These are phyloP conservation scores for Sporothrix schenckii DNA, from an alignment of 2,329 filamentous ascomycete species.

Conservation along the genomic window DNA sequence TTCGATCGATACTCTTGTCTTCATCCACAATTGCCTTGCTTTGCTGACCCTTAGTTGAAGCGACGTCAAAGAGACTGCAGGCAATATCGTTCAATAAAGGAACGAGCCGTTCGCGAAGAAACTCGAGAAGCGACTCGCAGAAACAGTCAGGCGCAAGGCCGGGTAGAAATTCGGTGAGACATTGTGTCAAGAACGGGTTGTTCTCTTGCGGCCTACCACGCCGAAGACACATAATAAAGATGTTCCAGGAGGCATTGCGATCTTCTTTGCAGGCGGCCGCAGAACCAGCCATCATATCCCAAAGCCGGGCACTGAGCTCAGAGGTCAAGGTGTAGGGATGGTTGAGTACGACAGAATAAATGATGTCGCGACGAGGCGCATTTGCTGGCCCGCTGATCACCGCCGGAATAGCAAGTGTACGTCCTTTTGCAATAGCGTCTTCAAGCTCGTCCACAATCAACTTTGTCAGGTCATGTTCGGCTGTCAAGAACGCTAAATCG, in stretches of 20 bases:
- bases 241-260: conserved; percentile 69
- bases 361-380: conserved; percentile 60
- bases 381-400: conserved; percentile 55
- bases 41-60: conserved; percentile 41
- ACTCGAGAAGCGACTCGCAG: conserved; percentile 64
- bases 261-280: conserved; percentile 62
- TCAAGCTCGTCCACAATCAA: conserved; percentile 68
- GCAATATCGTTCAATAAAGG: conserved; percentile 51
- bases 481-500: conserved; percentile 61
- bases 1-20: conserved; percentile 55
- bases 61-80: conserved; percentile 48
- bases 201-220: conserved; percentile 52
- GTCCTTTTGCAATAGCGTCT: conserved; percentile 52
- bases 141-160: conserved; percentile 60
- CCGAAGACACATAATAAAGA: conserved; percentile 57
- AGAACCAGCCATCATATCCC: conserved; percentile 72
- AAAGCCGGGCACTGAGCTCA: conserved; percentile 66
- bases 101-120: conserved; percentile 58
- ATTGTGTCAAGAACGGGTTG: conserved; percentile 60
- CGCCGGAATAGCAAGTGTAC: conserved; percentile 47
- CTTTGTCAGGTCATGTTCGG: conserved; percentile 63
- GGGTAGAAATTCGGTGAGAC: conserved; percentile 61
- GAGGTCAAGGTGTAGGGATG: conserved; percentile 63
- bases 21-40: conserved; percentile 45
- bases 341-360: conserved; percentile 58